These are phyloP conservation scores for Raddia guianensis DNA, from an alignment of 176 grass and related monocot species.

Conservation along the genomic window DNA sequence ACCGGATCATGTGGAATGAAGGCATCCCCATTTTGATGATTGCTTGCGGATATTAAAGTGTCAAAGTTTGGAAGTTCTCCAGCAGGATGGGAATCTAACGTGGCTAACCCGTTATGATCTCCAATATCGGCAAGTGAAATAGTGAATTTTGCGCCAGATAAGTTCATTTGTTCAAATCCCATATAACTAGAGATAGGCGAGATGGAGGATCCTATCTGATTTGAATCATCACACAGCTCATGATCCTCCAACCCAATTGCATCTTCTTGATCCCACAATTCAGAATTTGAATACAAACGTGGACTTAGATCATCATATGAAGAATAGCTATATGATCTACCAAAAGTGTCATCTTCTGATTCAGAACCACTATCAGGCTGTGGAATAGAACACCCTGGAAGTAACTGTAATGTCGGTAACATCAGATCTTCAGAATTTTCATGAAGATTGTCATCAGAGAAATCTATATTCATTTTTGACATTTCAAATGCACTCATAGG, in stretches of 20 bases:
- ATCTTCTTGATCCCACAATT: constrained; percentile 89
- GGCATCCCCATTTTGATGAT: constrained; percentile 45
- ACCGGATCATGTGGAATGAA: constrained; percentile 32
- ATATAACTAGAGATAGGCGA: constrained; percentile 54
- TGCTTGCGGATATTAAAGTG: constrained; percentile 47
- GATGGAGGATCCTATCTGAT: constrained; percentile 48
- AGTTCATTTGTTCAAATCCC: constrained; percentile 67
- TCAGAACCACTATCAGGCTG: constrained; percentile 69
- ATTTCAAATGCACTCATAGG: constrained; percentile 66
- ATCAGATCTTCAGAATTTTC: constrained; percentile 67
- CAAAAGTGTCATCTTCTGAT: constrained; percentile 97
- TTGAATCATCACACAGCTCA: constrained; percentile 38
- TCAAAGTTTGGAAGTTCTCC: constrained; percentile 65
- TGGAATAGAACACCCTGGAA: constrained; percentile 50
- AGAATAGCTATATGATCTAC: constrained; percentile 90
- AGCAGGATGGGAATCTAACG: constrained; percentile 42
- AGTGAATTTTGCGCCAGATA: constrained; percentile 49
- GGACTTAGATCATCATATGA: constrained; percentile 84
- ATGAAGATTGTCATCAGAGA: constrained; percentile 52
- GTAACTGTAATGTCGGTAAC: constrained; percentile 84
- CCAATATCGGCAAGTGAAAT: constrained; percentile 43
- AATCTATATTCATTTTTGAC: constrained; percentile 69
- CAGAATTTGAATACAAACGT: constrained; percentile 84
- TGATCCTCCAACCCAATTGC: constrained; percentile 46
- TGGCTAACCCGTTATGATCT: constrained; percentile 37